phyloP scores from a whole-genome alignment of 495 filamentous ascomycete species.

The Penicillium tannophilum region DNA sequence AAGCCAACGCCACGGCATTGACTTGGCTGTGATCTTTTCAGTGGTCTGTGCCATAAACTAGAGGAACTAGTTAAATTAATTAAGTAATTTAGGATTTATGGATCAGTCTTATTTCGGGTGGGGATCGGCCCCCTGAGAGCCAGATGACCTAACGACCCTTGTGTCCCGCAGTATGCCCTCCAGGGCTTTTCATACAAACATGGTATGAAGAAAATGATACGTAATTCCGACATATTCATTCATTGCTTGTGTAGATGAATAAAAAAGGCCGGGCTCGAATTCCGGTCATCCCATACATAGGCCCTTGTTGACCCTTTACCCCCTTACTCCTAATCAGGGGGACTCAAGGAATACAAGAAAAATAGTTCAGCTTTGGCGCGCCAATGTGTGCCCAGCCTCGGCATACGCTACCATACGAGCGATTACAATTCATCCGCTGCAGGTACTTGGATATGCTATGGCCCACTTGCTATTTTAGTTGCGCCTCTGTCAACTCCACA shows the following conservation, averaged over 20 bases:
- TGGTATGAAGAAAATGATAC: neutral
- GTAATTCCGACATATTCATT: neutral
- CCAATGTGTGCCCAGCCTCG: neutral
- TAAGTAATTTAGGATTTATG: neutral
- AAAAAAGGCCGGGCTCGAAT: neutral
- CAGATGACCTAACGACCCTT: neutral
- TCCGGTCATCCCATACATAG: constrained; percentile 1
- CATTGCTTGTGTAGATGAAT: neutral
- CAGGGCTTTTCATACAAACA: neutral
- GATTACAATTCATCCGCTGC: neutral
- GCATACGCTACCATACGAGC: neutral
- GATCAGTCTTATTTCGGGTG: neutral
- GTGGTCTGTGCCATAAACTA: neutral
- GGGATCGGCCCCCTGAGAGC: neutral
- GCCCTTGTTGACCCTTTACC: neutral
- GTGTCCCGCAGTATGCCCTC: neutral
- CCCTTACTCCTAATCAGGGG: constrained; percentile 1
- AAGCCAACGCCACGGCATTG: neutral
- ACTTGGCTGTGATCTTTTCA: neutral
- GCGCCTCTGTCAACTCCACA: constrained; percentile 16
- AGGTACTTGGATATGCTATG: neutral
- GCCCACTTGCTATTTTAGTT: neutral
- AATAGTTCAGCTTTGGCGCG: neutral
- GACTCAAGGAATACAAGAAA: neutral
- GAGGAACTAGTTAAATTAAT: neutral